These are phyloP conservation scores for Rhytidhysteron rufulum DNA, from an alignment of 2,329 filamentous ascomycete species.

Conservation along the genomic window DNA sequence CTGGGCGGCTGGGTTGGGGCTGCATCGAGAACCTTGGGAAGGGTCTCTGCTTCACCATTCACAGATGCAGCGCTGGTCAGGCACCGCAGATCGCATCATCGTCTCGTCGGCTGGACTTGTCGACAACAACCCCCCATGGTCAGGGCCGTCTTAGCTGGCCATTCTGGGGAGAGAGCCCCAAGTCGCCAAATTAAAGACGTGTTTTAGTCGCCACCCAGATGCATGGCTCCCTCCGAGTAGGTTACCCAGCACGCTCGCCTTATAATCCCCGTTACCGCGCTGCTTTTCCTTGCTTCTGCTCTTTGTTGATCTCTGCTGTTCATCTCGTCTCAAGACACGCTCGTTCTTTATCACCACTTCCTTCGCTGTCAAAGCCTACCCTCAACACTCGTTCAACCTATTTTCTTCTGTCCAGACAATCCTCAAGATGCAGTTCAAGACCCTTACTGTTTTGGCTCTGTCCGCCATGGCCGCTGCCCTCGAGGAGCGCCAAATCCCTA, in stretches of 20 bases:
- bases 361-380: not conserved
- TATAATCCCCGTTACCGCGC: not conserved
- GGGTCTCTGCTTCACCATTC: not conserved
- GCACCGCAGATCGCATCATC: not conserved
- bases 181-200: not conserved
- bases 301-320: not conserved
- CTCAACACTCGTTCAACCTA: constrained; percentile 22
- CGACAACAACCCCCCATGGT: not conserved
- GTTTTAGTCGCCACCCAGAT: not conserved
- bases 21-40: not conserved
- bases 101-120: not conserved
- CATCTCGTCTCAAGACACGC: not conserved
- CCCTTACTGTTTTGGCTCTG: constrained; percentile 23
- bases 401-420: constrained; percentile 8
- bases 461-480: constrained; percentile 25
- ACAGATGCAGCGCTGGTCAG: not conserved
- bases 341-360: not conserved
- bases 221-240: not conserved
- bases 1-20: not conserved
- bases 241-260: not conserved
- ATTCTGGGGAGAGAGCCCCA: not conserved
- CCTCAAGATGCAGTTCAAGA: constrained; percentile 27
- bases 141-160: not conserved
- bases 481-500: constrained; percentile 5
- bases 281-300: not conserved